These are phyloP conservation scores for Candida qinlingensis DNA, from an alignment of 805 yeast genomes.

Conservation along the genomic window DNA sequence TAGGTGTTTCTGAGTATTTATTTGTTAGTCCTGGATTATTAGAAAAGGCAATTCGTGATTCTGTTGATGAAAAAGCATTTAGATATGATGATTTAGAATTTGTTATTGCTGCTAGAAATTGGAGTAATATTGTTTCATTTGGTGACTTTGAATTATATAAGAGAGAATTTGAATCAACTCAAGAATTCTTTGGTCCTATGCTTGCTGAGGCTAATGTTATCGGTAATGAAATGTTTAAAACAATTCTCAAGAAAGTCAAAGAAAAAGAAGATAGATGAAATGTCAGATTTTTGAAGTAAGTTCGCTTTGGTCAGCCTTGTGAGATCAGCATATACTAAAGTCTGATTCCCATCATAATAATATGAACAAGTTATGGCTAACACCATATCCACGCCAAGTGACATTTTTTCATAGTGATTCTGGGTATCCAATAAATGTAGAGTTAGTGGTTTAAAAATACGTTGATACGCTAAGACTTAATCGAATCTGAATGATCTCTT, in stretches of 20 bases:
- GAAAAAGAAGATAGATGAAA: background rate
- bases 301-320: too few species aligned
- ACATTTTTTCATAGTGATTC: too few species aligned
- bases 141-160: conserved; percentile 73
- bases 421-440: too few species aligned
- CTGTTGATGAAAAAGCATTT: conserved; percentile 60
- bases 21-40: conserved; percentile 79
- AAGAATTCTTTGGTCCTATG: conserved; percentile 79
- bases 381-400: too few species aligned
- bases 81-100: conserved; percentile 90
- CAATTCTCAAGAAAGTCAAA: conserved; percentile 44
- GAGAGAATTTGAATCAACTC: conserved; percentile 70
- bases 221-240: conserved; percentile 92
- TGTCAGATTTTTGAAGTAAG: too few species aligned
- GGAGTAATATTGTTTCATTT: conserved; percentile 77
- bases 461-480: too few species aligned
- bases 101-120: conserved; percentile 78
- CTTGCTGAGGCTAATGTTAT: conserved; percentile 80
- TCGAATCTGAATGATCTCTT: too few species aligned
- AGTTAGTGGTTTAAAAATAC: too few species aligned
- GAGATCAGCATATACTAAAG: too few species aligned
- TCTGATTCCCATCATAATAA: too few species aligned
- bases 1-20: conserved; percentile 90
- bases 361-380: too few species aligned
- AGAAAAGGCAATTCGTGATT: conserved; percentile 74